Percentiles rank a stretch among this genome's conserved stretches.
Evolutionary conservation across 2,329 filamentous ascomycete species (phyloP).

Genomic region (Helminthosporium solani): DNA sequence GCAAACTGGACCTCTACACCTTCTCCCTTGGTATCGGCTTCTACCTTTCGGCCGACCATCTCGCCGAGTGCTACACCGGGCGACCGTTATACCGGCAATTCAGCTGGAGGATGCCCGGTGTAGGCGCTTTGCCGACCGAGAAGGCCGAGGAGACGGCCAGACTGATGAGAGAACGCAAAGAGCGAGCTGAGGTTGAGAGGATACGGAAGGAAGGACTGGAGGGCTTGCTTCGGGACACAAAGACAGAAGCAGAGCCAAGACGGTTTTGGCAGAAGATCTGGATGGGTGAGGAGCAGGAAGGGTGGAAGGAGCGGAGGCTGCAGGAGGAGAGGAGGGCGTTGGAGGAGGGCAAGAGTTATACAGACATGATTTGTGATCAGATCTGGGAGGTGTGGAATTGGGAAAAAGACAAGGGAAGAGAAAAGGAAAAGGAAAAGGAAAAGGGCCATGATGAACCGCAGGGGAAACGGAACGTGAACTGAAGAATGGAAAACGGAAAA

Average conservation of each 20-base stretch:
- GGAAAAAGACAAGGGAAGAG: conserved; percentile 40
- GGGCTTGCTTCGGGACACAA: no score
- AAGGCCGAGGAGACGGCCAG: conserved; percentile 35
- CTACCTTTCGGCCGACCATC: conserved; percentile 52
- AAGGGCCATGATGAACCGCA: no score
- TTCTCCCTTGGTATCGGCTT: conserved; percentile 53
- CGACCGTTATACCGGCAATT: conserved; percentile 37
- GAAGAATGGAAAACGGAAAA: no score
- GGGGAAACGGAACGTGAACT: no score
- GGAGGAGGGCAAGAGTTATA: conserved; percentile 44
- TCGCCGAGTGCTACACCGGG: conserved; percentile 46
- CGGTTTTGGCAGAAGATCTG: conserved; percentile 37
- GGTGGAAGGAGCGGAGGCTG: conserved; percentile 48
- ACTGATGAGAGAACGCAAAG: conserved; percentile 39
- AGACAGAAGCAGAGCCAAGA: conserved; percentile 15
- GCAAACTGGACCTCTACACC: conserved; percentile 63
- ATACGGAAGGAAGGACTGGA: conserved; percentile 29
- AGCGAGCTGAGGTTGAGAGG: conserved; percentile 33
- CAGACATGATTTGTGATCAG: conserved; percentile 48
- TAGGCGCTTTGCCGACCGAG: conserved; percentile 39
- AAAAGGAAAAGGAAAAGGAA: conserved; percentile 22
- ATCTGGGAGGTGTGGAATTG: conserved; percentile 52
- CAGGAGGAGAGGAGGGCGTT: conserved; percentile 47
- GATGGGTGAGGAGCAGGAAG: conserved; percentile 45
- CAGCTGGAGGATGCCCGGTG: conserved; percentile 2